A percentile compares a stretch with the other conserved stretches of the same genome.
Conservation (phyloP, 164 flowering plant species). For the Kingdonia uniflora region DNA sequence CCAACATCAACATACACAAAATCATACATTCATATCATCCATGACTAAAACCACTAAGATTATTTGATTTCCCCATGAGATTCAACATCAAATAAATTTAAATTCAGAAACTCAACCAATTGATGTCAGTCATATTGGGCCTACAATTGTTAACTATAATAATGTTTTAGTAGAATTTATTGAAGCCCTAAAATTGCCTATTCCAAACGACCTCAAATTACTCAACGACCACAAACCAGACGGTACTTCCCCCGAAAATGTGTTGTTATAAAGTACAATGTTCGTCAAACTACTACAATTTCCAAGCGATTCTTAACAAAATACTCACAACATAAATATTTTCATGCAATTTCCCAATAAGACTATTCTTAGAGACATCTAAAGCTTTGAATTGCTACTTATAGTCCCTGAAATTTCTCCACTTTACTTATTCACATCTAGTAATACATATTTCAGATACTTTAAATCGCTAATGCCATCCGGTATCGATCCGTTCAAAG, state of each 20-base stretch:
- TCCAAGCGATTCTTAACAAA: slow-evolving; percentile 36
- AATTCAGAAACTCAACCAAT: too few relatives aligned
- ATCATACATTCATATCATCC: too few relatives aligned
- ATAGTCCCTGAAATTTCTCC: slow-evolving; percentile 44
- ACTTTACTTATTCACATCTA: slow-evolving; percentile 34
- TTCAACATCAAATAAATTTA: too few relatives aligned
- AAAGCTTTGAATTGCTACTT: slow-evolving; percentile 42
- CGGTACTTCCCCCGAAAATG: slow-evolving; percentile 35
- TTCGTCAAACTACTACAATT: slow-evolving; percentile 32
- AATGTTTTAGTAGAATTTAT: too few relatives aligned
- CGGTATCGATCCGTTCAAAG: slow-evolving; percentile 41
- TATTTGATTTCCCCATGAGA: too few relatives aligned
- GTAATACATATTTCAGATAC: slow-evolving; percentile 14
- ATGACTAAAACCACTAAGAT: too few relatives aligned
- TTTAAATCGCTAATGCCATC: slow-evolving; percentile 29
- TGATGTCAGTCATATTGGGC: too few relatives aligned
- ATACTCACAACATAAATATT: slow-evolving; percentile 28
- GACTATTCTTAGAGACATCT: slow-evolving; percentile 29
- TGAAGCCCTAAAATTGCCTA: too few relatives aligned
- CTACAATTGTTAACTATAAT: too few relatives aligned
- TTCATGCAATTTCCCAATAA: slow-evolving; percentile 36
- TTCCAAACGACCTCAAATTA: slow-evolving; percentile 12
- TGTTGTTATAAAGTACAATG: slow-evolving; percentile 28
- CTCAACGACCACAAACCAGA: slow-evolving; percentile 27
- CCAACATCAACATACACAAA: too few relatives aligned